Percentiles rank a stretch among this genome's conserved stretches.
Conservation (phyloP, 306 rosid genomes). For the Gillenia trifoliata region DNA sequence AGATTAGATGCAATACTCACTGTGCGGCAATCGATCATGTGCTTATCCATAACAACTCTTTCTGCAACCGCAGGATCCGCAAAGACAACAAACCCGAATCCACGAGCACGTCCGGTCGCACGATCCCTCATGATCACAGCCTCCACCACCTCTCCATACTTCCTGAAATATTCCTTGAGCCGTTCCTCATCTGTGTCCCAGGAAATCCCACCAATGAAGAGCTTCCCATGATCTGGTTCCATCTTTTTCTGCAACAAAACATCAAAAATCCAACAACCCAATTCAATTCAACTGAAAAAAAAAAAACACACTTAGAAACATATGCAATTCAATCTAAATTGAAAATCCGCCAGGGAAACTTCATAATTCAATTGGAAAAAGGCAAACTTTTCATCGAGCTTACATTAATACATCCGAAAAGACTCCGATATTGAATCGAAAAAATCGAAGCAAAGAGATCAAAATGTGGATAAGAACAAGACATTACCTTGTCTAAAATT, state of each 20-base stretch:
- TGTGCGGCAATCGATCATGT: conserved; percentile 82
- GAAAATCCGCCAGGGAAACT: conserved; percentile 14
- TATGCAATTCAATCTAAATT: conserved; percentile 27
- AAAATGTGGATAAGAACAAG: conserved; percentile 45
- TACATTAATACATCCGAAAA: conserved; percentile 13
- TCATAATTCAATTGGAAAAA: conserved; percentile 29
- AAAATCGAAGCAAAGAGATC: conserved; percentile 33
- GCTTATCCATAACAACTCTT: conserved; percentile 83
- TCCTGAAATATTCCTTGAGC: conserved; percentile 73
- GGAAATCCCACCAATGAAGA: conserved; percentile 98
- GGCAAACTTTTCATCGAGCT: conserved; percentile 18
- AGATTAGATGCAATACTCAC: conserved; percentile 45
- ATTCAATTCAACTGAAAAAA: conserved; percentile 8
- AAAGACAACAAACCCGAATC: conserved; percentile 83
- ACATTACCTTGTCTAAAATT: conserved; percentile 49
- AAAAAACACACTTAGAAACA: neutral
- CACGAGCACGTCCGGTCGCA: conserved; percentile 91
- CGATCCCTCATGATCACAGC: conserved; percentile 98
- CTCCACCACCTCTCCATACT: conserved; percentile 86
- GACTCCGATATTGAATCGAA: conserved; percentile 23
- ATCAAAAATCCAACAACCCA: conserved; percentile 26
- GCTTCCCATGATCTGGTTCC: conserved; percentile 97
- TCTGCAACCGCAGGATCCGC: conserved; percentile 87
- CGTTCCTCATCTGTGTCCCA: conserved; percentile 98
- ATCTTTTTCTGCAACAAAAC: conserved; percentile 49